Percentiles rank a stretch among this genome's conserved stretches.
These are phyloP conservation scores for Leersia perrieri DNA, from an alignment of 176 grass and related monocot genomes.

Conservation along the genomic window DNA sequence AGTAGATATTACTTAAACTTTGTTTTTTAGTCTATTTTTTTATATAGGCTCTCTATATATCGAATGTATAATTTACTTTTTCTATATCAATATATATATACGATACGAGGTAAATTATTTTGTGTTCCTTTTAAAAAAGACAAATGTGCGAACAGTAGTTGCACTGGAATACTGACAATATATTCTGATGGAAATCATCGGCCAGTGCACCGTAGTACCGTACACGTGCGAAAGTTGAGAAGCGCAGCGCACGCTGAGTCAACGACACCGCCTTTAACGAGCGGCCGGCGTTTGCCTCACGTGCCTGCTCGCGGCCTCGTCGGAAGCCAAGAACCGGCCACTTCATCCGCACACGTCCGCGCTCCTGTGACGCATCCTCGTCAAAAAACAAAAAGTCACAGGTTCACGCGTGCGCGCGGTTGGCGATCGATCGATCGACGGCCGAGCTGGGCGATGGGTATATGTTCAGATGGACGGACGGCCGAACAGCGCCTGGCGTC, in stretches of 20 bases:
- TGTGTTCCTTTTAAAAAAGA: too few species aligned
- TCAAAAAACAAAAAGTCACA: not conserved
- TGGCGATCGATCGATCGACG: not conserved
- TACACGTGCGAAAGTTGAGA: too few species aligned
- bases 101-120: too few species aligned
- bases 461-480: not conserved
- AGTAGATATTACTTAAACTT: too few species aligned
- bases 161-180: too few species aligned
- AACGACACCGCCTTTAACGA: not conserved
- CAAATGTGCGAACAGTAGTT: too few species aligned
- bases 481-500: not conserved
- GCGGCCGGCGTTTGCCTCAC: conserved; percentile 6
- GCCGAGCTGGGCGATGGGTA: too few species aligned
- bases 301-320: not conserved
- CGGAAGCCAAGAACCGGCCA: not conserved
- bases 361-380: not conserved
- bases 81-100: too few species aligned
- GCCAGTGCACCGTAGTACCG: not conserved
- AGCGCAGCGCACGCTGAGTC: not conserved
- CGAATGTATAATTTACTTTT: too few species aligned
- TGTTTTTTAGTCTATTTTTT: too few species aligned
- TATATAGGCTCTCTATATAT: too few species aligned
- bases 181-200: too few species aligned
- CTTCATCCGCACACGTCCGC: not conserved
- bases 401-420: not conserved